Base-by-base conservation (phyloP, 1,284 basidiomycete species). In the Irpex lacteus region DNA sequence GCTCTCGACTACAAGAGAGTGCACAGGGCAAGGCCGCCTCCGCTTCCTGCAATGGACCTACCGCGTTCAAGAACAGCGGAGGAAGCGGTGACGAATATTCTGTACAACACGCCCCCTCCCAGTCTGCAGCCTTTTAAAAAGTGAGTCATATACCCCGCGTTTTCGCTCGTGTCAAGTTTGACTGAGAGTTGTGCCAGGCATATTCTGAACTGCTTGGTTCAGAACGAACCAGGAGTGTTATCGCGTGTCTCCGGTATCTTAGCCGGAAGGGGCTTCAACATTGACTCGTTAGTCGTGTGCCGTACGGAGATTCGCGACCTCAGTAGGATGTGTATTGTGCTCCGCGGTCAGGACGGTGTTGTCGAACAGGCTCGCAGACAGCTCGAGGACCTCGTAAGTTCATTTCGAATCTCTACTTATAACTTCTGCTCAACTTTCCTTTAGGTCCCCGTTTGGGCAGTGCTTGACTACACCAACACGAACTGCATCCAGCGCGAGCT, bases 151-250 rank as follows among this genome's bases (percentile, higher is more conserved):
- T 15, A 37, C 49, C 21, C 13, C 54, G 9, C 9, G 18, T 21
- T 18, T 36, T 15, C 40, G 6, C 32, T n/a, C 11, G n/a, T 62
- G 59, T 21, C 60, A 21, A 13, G 19, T 49, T 15, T 36, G 40
- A 62, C 34, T 11, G 40, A n/a, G 13, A 2, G 11, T 4, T 47
- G 19, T 9, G 15, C 44, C 49, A 92, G 96, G 75, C 98, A 99
- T 75, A 89, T 97, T 65, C 85, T 99, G 69, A 99, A 99, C 81
- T 98, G 96, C 78, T 88, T 99, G 66, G 98, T 99, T 5, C 98
- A 99, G 80, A 98, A 99, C 76, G 98, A 99, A 79, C 98, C 98
- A 2, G 98, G 98, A 76, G 98, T 99, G 18, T 85, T 99, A 19
- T 98, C 97, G 21, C 91, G 98, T 69, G 96, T 99, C 1, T 97